A percentile compares a stretch with the other conserved stretches of the same genome.
These are phyloP conservation scores for Mariannaea sp. DNA, from an alignment of 2,329 filamentous ascomycete genomes.

Conservation along the genomic window DNA sequence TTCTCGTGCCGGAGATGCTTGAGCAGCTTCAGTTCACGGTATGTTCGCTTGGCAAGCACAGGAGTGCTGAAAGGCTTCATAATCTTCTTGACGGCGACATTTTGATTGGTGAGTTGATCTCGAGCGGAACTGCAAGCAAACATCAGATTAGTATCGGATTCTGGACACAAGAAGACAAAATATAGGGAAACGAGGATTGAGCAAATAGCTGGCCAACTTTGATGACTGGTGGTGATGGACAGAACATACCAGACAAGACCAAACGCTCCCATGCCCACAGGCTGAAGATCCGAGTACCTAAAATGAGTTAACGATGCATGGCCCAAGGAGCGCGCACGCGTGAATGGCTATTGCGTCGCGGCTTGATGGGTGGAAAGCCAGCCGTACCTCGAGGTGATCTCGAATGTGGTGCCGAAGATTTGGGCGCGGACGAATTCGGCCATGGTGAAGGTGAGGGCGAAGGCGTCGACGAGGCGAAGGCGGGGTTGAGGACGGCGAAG, in stretches of 20 bases:
- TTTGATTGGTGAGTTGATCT: conserved; percentile 95
- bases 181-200: neutral
- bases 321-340: neutral
- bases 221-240: neutral
- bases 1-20: conserved; percentile 98
- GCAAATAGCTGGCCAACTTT: conserved; percentile 6
- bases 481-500: conserved; percentile 18
- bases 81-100: conserved; percentile 99
- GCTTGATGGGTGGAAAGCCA: neutral
- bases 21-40: conserved; percentile 94
- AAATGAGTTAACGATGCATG: conserved; percentile 20
- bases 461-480: conserved; percentile 44
- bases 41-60: conserved; percentile 95
- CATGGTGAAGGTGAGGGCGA: conserved; percentile 64
- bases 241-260: conserved; percentile 87
- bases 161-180: neutral
- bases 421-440: conserved; percentile 99
- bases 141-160: conserved; percentile 11
- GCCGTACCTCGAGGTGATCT: conserved; percentile 93
- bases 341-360: neutral
- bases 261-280: conserved; percentile 98
- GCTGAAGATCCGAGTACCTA: conserved; percentile 97
- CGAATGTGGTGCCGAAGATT: conserved; percentile 99
- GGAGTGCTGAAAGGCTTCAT: conserved; percentile 99
- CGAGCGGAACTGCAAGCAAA: conserved; percentile 75